Evolutionary conservation across 2,329 filamentous ascomycete species (phyloP), one percentile per base, ranked within the genome.

Genomic region (Exophiala xenobiotica): DNA sequence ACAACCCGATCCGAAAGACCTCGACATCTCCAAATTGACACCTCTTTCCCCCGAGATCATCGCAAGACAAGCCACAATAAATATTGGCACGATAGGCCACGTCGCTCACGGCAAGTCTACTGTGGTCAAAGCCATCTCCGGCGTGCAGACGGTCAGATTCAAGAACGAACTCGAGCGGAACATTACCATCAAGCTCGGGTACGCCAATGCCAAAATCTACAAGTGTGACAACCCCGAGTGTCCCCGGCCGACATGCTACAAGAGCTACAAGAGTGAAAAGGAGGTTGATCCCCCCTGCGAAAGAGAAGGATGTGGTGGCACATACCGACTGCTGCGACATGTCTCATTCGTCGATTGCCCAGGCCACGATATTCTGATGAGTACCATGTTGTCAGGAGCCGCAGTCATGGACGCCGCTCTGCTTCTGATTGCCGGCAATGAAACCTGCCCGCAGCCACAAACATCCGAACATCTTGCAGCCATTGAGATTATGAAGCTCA

Each of bases 301-400:
- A 78, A 83, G 93, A 62, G 88, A 96, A 58, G 92, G 91, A 62
- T 99, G 93, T 68, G 75, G 74, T 52, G 93, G 93, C 53, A 92
- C 79, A 66, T 99, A 97, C 76, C 79, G 89, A 67, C 76, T 99
- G 67, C 75, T 95, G 66, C 84, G 90, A 76, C 91, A 96, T 70
- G 90, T 96, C 67, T 95, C 90, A 86, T 99, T 97, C 71, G 93
- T 97, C 63, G 93, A 97, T 74, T 97, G 93, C 80, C 93, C 93
- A 51, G 93, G 93, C 74, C 93, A 99, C 88, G 93, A 99, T 77
- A 99, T 99, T 90, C 91, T 99, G 72, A 99, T 99, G 93, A 97
- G 92, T 76, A 99, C 93, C 65, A 99, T 99, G 93, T 86, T 99
- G 80, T 99, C 93, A 68, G 93, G 93, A 68, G 93, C 93, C 65